These are phyloP conservation scores for Boletus sp. DNA, from an alignment of 1,284 basidiomycete species.

Conservation along the genomic window DNA sequence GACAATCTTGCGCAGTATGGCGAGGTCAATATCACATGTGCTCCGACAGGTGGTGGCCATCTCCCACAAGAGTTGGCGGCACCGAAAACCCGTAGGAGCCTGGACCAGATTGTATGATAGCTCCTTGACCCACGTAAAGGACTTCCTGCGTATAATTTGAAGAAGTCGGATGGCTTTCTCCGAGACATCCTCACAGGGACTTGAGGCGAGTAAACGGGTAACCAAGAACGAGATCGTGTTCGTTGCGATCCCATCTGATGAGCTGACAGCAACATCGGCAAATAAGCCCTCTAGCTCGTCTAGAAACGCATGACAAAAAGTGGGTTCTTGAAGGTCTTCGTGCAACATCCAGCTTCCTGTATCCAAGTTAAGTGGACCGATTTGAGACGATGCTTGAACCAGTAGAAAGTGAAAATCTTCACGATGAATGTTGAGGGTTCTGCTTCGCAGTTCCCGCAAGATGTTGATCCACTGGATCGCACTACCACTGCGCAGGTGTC, in stretches of 20 bases:
- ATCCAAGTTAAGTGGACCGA: neutral
- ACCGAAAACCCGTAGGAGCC: neutral
- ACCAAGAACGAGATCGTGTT: slow-evolving; percentile 39
- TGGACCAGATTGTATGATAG: neutral
- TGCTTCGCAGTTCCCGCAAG: neutral
- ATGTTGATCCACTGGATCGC: neutral
- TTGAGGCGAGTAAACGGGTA: neutral
- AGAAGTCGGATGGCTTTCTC: neutral
- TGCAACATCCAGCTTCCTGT: slow-evolving; percentile 33
- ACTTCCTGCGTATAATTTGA: neutral
- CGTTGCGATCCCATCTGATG: slow-evolving; percentile 43
- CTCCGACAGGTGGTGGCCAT: neutral
- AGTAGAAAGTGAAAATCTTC: neutral
- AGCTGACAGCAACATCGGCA: slow-evolving; percentile 38
- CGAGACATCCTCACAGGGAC: neutral
- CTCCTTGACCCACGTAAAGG: neutral
- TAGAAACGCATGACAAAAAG: slow-evolving; percentile 41
- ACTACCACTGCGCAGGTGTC: neutral
- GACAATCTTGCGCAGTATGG: neutral
- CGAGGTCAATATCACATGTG: neutral
- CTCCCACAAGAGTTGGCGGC: neutral
- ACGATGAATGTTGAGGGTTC: neutral
- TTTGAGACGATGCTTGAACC: neutral
- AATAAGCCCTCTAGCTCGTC: slow-evolving; percentile 37
- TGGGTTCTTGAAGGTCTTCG: slow-evolving; percentile 28